A percentile compares a stretch with the other conserved stretches of the same genome.
Conservation (phyloP, 768 basidiomycete genomes). For the Russula earlei region DNA sequence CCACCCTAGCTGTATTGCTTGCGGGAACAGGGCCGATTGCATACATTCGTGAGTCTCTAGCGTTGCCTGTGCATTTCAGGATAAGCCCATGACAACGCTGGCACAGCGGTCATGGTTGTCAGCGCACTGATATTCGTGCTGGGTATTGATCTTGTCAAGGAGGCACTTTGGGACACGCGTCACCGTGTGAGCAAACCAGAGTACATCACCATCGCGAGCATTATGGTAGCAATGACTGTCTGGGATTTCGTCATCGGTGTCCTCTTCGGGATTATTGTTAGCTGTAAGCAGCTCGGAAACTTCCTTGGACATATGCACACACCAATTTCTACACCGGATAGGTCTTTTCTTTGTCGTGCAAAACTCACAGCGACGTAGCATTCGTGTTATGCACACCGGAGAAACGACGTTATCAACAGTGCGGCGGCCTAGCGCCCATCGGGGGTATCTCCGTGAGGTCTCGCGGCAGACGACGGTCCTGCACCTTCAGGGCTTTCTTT, state of each 20-base stretch:
- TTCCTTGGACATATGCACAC: background rate
- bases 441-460: constrained; percentile 85
- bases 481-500: constrained; percentile 83
- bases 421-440: constrained; percentile 76
- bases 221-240: constrained; percentile 86
- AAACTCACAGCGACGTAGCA: constrained; percentile 77
- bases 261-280: constrained; percentile 82
- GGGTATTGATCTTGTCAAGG: constrained; percentile 89
- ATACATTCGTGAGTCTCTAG: constrained; percentile 63
- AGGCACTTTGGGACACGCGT: constrained; percentile 93
- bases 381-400: constrained; percentile 76
- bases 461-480: constrained; percentile 86
- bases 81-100: background rate
- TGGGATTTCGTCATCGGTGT: constrained; percentile 96
- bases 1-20: constrained; percentile 61
- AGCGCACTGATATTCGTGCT: constrained; percentile 89
- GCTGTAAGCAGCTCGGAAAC: constrained; percentile 46
- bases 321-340: constrained; percentile 23
- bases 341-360: constrained; percentile 97
- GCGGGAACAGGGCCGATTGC: constrained; percentile 86
- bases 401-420: constrained; percentile 85
- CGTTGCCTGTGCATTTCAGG: background rate
- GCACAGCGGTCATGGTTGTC: constrained; percentile 80
- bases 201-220: constrained; percentile 76
- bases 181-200: constrained; percentile 79